Conservation (phyloP, 2,329 filamentous ascomycete species). For the Cercospora sp. region DNA sequence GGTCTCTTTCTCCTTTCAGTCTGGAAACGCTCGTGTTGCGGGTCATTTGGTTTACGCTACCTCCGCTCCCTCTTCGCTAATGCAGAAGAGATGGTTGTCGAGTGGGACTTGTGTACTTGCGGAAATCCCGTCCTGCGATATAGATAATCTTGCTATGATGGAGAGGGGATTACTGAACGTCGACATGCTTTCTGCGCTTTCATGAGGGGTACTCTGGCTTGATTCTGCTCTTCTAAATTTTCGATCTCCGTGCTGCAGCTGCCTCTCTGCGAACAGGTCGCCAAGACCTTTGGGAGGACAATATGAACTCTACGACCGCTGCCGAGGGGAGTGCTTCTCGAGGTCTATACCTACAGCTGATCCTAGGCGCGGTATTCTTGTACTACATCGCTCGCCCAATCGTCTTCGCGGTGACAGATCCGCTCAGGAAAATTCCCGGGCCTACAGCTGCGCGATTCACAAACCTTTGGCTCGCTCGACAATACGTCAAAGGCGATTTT, state of each 20-base stretch:
- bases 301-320: neutral
- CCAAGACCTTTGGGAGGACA: neutral
- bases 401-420: neutral
- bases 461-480: slow-evolving; percentile 13
- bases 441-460: slow-evolving; percentile 16
- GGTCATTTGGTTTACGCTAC: neutral
- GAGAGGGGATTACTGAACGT: neutral
- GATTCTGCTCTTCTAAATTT: too few species aligned
- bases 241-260: too few species aligned
- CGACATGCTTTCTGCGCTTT: neutral
- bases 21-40: neutral
- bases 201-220: neutral
- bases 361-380: neutral
- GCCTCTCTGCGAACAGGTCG: neutral
- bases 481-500: slow-evolving; percentile 10
- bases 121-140: neutral
- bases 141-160: neutral
- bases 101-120: neutral
- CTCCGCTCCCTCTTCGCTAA: neutral
- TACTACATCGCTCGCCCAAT: neutral
- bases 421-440: slow-evolving; percentile 6
- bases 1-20: neutral
- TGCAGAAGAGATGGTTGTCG: neutral
- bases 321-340: neutral
- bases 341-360: neutral